These are phyloP conservation scores for Aureobasidium vineae DNA, from an alignment of 2,329 filamentous ascomycete genomes.

Conservation along the genomic window DNA sequence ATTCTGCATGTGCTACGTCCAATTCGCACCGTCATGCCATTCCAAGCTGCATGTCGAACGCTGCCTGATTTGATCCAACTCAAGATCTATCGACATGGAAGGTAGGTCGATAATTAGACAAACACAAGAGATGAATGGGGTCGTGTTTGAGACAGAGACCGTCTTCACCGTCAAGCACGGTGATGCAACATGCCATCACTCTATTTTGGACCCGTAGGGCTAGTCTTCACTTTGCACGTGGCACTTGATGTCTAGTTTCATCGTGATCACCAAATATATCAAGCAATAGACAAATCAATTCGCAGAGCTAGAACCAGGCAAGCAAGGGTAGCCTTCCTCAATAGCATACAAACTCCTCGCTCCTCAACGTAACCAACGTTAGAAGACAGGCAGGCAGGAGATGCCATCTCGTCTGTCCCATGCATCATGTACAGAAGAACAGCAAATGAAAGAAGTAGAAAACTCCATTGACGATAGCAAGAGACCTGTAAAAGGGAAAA, in stretches of 20 bases:
- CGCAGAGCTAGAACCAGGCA: slow-evolving; percentile 30
- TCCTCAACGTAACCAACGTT: slow-evolving; percentile 27
- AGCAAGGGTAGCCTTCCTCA: slow-evolving; percentile 50
- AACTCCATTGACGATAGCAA: slow-evolving; percentile 28
- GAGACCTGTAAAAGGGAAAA: slow-evolving; percentile 23
- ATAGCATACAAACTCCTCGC: slow-evolving; percentile 36
- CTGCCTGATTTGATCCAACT: neutral
- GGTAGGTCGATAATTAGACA: neutral
- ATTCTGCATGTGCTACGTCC: slow-evolving; percentile 13
- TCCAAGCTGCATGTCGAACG: neutral
- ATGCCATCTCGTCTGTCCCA: slow-evolving; percentile 36
- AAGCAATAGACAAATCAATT: slow-evolving; percentile 25
- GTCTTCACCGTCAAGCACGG: slow-evolving; percentile 12
- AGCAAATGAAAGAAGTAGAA: slow-evolving; percentile 26
- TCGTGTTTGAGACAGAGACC: neutral
- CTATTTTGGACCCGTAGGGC: neutral
- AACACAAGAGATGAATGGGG: neutral
- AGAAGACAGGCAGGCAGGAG: slow-evolving; percentile 32
- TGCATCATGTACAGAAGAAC: slow-evolving; percentile 28
- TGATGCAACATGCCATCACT: slow-evolving; percentile 9
- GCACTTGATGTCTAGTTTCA: neutral
- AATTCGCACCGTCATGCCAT: neutral
- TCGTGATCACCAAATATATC: neutral
- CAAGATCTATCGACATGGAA: neutral
- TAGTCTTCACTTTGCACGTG: slow-evolving; percentile 3